phyloP scores from a whole-genome alignment of 2,329 filamentous ascomycete species.

The Conoideocrella luteorostrata region DNA sequence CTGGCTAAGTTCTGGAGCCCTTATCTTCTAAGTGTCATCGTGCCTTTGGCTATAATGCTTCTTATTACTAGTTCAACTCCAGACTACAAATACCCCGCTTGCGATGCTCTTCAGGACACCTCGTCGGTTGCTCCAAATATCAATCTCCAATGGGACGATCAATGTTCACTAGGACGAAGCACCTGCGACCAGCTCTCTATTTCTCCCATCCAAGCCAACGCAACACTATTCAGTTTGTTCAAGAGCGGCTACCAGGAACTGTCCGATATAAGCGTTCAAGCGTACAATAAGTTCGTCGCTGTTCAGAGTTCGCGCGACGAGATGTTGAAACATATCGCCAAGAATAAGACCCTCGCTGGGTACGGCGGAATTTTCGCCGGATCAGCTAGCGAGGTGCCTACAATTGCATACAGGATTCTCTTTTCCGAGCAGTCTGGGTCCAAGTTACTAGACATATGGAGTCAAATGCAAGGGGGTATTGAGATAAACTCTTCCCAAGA shows the following conservation, averaged over 20 bases:
- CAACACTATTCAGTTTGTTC: conserved; percentile 19
- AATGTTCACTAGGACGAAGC: conserved; percentile 28
- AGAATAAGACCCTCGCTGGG: conserved; percentile 2
- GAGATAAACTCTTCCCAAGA: conserved; percentile 51
- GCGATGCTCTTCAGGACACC: conserved; percentile 26
- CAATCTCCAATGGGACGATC: conserved; percentile 24
- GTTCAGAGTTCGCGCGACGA: conserved; percentile 6
- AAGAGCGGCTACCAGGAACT: conserved; percentile 10
- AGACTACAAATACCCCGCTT: conserved; percentile 48
- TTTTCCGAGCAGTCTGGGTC: conserved; percentile 6
- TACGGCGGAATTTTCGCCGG: conserved; percentile 12
- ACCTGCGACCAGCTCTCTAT: conserved; percentile 9
- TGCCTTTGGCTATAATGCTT: conserved; percentile 68
- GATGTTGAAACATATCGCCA: conserved; percentile 9
- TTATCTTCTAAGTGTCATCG: conserved; percentile 62
- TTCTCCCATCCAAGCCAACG: conserved; percentile 21
- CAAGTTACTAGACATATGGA: conserved; percentile 14
- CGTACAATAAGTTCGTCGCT: conserved; percentile 8
- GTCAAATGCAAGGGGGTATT: conserved; percentile 15
- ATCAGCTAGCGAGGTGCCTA: conserved; percentile 7
- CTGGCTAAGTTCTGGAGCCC: conserved; percentile 70
- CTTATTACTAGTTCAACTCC: too few relatives aligned
- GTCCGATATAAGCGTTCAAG: background rate
- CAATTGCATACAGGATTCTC: conserved; percentile 10
- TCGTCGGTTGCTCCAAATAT: background rate